Percentiles rank a stretch among this genome's conserved stretches.
These are phyloP conservation scores for Chiua virens DNA, from an alignment of 768 basidiomycete genomes.

Conservation along the genomic window DNA sequence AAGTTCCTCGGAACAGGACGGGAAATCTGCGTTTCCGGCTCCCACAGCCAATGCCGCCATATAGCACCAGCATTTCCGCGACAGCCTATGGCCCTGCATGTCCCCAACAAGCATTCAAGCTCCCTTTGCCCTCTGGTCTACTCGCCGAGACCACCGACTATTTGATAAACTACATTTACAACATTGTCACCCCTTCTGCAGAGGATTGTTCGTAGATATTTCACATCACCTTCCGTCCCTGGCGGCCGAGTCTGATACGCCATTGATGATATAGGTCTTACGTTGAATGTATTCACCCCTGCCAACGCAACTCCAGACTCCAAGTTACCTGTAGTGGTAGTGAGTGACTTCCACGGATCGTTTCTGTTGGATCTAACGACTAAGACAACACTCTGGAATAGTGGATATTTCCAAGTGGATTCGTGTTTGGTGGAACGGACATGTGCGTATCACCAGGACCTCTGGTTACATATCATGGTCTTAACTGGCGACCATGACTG, in stretches of 20 bases:
- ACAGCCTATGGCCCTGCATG: conserved; percentile 10
- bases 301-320: conserved; percentile 36
- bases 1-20: neutral
- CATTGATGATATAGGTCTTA: conserved; percentile 38
- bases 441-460: neutral
- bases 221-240: neutral
- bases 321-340: conserved; percentile 54
- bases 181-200: conserved; percentile 31
- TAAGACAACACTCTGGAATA: neutral
- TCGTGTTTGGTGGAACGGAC: conserved; percentile 29
- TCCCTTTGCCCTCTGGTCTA: conserved; percentile 13
- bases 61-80: too few species aligned
- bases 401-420: conserved; percentile 40
- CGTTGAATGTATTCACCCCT: conserved; percentile 53
- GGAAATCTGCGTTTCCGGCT: too few species aligned
- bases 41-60: too few species aligned
- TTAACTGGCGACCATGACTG: neutral
- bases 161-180: conserved; percentile 30
- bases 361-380: too few species aligned
- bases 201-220: conserved; percentile 48
- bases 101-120: neutral
- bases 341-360: conserved; percentile 27
- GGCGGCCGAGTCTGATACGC: neutral
- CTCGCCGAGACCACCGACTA: conserved; percentile 16
- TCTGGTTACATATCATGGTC: neutral